phyloP scores from a whole-genome alignment of 768 basidiomycete genomes.

The Leccinum ochraceum region DNA sequence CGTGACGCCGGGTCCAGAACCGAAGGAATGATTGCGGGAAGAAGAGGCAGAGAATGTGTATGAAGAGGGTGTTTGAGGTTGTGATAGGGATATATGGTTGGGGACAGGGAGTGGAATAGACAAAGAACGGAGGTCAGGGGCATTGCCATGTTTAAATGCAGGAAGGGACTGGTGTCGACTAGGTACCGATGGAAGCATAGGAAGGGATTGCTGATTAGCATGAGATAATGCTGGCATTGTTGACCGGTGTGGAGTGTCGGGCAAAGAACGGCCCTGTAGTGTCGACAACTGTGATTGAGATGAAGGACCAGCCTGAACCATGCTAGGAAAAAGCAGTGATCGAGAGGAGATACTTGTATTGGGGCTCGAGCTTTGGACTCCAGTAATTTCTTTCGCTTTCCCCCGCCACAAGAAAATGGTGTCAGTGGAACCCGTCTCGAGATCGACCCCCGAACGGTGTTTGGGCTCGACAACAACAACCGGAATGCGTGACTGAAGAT shows the following conservation, averaged over 20 bases:
- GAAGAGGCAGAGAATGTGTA: conserved; percentile 5
- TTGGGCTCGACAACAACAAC: conserved; percentile 19
- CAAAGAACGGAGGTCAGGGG: not conserved
- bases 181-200: not conserved
- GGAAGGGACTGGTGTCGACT: conserved; percentile 29
- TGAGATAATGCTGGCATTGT: conserved; percentile 5
- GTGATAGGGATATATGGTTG: not conserved
- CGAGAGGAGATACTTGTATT: not conserved
- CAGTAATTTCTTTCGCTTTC: conserved; percentile 2
- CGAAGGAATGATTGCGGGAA: not conserved
- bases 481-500: conserved; percentile 34
- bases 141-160: conserved; percentile 14
- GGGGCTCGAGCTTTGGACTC: not conserved
- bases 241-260: conserved; percentile 5
- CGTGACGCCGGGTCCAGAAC: not conserved
- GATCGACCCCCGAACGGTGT: conserved; percentile 12
- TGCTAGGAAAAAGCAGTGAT: conserved; percentile 13
- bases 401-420: conserved; percentile 8
- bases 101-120: conserved; percentile 4
- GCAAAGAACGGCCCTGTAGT: conserved; percentile 6
- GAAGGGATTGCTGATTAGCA: not conserved
- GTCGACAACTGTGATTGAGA: not conserved
- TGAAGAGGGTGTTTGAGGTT: conserved; percentile 15
- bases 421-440: conserved; percentile 19
- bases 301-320: conserved; percentile 7